Base-by-base conservation (phyloP, 176 grass and related monocot genomes). In the Hyparrhenia diplandra region DNA sequence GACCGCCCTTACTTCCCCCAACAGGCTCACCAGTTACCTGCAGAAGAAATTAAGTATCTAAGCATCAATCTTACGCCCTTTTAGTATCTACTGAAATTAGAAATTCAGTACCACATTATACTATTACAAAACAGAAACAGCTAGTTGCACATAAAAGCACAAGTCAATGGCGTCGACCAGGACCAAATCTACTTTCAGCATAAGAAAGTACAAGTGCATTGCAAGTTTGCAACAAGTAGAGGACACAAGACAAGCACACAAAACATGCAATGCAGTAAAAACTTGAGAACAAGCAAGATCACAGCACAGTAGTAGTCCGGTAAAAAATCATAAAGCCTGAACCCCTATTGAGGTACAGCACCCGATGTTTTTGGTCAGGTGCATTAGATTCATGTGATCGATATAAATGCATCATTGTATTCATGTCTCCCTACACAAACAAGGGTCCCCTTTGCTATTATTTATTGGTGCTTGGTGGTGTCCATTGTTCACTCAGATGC, bases 11-110 rank as follows among this genome's bases (percentile, higher is more conserved):
- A 98, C 92, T 85, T 98, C 95, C 8, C 8, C 95, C 92, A 24
- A 98, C 90, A 47, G 88, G 85, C 25, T 94, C 92, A 39, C 92
- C 92, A 73, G 88, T 94, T 49, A 92, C 69, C 95, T 98, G 84
- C 81, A 79, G n/a, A 29, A 89, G 14, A 37, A 72, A 29, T 9
- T 12, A 43, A 46, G 27, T 17, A n/a, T 21, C 41, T 82, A 82
- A 75, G 28, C 10, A 82, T 51, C 43, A 5, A 21, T 28, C 12
- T 18, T 43, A 35, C 0, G 5, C 12, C 2, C 6, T 54, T 52
- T 54, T 21, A 21, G n/a, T n/a, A n/a, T 73, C 43, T 23, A 72
- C 18, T 71, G 34, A 81, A 81, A 63, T 80, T 64, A 82, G 61
- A 13, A 39, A 69, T 79, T 37, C 18, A n/a, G 58, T 4, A 60